phyloP scores from a whole-genome alignment of 176 grass and related monocot genomes.

The Rhynchospora pubera region DNA sequence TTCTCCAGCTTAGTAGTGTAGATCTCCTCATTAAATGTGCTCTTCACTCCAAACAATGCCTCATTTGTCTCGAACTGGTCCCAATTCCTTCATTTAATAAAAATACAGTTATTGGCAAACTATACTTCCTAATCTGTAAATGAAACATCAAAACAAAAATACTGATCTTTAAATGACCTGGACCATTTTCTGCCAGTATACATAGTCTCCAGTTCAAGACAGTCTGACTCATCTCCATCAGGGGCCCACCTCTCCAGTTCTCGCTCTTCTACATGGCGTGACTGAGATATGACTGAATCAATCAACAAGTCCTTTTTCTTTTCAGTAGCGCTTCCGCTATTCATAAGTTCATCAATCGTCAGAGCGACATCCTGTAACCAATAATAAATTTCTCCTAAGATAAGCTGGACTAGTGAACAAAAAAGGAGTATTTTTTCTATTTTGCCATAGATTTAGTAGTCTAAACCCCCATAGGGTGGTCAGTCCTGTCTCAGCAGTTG shows the following conservation, averaged over 20 bases:
- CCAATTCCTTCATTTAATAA: conserved; percentile 58
- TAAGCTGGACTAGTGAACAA: no score
- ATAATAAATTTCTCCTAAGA: neutral
- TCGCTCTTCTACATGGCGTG: conserved; percentile 71
- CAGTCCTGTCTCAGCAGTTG: no score
- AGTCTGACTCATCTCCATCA: conserved; percentile 76
- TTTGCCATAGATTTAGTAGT: no score
- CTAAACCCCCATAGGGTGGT: no score
- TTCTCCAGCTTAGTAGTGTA: conserved; percentile 97
- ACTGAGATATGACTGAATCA: conserved; percentile 87
- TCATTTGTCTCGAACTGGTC: conserved; percentile 96
- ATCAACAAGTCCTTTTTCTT: conserved; percentile 90
- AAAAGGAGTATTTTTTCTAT: no score
- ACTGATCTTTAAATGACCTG: conserved; percentile 35
- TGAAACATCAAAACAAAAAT: neutral
- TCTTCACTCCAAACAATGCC: conserved; percentile 84
- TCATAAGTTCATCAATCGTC: conserved; percentile 56
- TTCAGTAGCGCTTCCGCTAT: conserved; percentile 45
- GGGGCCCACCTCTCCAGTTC: conserved; percentile 89
- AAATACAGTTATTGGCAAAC: conserved; percentile 17
- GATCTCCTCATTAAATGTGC: conserved; percentile 98
- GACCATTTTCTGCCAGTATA: conserved; percentile 50
- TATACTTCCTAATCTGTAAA: conserved; percentile 3
- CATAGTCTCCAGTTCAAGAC: conserved; percentile 76
- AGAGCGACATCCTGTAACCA: conserved; percentile 66